phyloP scores from a whole-genome alignment of 1,139 yeast genomes.

The Saccharomycopsis phalli region DNA sequence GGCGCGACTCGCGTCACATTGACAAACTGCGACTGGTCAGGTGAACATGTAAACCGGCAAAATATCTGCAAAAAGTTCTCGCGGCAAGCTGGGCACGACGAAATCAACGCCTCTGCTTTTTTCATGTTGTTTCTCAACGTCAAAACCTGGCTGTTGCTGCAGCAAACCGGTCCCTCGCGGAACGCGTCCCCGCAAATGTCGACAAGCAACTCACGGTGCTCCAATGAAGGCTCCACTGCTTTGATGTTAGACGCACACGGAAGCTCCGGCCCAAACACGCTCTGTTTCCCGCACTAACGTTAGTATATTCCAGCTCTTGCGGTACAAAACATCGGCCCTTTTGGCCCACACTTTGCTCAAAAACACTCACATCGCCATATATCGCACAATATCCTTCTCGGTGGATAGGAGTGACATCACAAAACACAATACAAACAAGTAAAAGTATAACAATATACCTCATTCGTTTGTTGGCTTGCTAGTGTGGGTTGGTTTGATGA shows the following conservation, averaged over 20 bases:
- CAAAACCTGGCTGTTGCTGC: conserved; percentile 42
- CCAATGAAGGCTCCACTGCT: conserved; percentile 40
- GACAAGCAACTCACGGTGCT: conserved; percentile 39
- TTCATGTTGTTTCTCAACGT: conserved; percentile 47
- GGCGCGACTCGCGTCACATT: conserved; percentile 49
- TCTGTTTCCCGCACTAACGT: conserved; percentile 63
- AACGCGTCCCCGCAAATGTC: conserved; percentile 69
- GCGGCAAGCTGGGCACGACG: conserved; percentile 92
- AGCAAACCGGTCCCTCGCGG: conserved; percentile 40
- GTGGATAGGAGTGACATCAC: conserved; percentile 22
- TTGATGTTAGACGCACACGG: conserved; percentile 61
- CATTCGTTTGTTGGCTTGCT: too few species aligned
- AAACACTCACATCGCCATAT: conserved; percentile 33
- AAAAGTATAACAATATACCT: not conserved
- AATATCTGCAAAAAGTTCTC: conserved; percentile 78
- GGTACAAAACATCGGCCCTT: too few species aligned
- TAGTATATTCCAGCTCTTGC: not conserved
- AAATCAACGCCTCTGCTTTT: conserved; percentile 68
- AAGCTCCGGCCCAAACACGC: conserved; percentile 66
- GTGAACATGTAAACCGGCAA: conserved; percentile 87
- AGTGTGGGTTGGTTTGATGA: too few species aligned
- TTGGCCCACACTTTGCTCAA: not conserved
- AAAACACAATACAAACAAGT: not conserved
- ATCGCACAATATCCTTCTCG: conserved; percentile 45
- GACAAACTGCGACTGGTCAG: conserved; percentile 69